Evolutionary conservation across 805 yeast species (phyloP).

Genomic region (Saccharomycopsis selenospora): DNA sequence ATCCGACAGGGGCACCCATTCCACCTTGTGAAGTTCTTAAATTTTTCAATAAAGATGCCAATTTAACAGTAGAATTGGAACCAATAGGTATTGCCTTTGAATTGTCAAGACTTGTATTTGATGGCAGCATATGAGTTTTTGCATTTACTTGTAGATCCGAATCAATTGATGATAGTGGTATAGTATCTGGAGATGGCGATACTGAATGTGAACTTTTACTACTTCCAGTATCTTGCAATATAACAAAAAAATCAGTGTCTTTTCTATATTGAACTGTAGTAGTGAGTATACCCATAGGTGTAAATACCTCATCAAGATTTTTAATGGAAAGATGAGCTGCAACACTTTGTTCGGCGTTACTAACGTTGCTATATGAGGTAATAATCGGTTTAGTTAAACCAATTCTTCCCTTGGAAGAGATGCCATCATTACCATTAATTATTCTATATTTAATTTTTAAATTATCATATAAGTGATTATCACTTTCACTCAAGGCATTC

Average conservation of each 20-base stretch:
- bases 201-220: constrained; percentile 46
- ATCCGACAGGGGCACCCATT: background rate
- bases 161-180: constrained; percentile 5
- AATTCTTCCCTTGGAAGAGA: constrained; percentile 73
- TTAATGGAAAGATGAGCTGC: constrained; percentile 53
- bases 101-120: constrained; percentile 11
- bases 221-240: constrained; percentile 53
- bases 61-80: constrained; percentile 45
- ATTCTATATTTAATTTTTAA: constrained; percentile 52
- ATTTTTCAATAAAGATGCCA: constrained; percentile 45
- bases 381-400: constrained; percentile 71
- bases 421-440: constrained; percentile 71
- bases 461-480: constrained; percentile 22
- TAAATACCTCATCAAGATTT: constrained; percentile 60
- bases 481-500: background rate
- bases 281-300: constrained; percentile 66
- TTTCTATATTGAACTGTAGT: constrained; percentile 75
- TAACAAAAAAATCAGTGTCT: constrained; percentile 59
- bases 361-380: constrained; percentile 28
- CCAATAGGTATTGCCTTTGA: constrained; percentile 32
- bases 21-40: background rate
- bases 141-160: constrained; percentile 15
- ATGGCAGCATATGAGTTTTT: constrained; percentile 22
- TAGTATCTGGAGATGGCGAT: constrained; percentile 9
- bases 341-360: constrained; percentile 30